Base-by-base conservation (phyloP, 78 protist genomes). In the Pigoraptor vietnamica region DNA sequence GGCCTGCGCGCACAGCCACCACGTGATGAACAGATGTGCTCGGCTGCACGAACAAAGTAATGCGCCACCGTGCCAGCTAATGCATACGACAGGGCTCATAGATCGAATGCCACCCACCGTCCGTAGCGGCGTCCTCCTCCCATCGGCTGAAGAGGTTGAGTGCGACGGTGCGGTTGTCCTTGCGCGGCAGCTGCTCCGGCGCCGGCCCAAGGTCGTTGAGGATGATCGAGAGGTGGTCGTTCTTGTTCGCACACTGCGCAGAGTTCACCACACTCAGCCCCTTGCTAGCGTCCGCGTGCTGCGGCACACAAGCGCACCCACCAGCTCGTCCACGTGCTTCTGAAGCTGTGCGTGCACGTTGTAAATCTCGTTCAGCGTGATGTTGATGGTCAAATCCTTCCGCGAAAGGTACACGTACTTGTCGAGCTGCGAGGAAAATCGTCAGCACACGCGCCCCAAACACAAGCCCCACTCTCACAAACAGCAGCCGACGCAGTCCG, bases 301-400 rank as follows among this genome's bases (percentile, higher is more conserved):
- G 56, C 14, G 56, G 83, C 32, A 14, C 34, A 25, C 10, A 1
- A 1, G 35, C 9, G 21, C 83, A 14, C 34, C 1, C 19, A 94
- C 94, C n/a, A 95, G 35, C 32, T 38, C 67, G 67, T 83, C 67
- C 81, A 90, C 6, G 38, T 95, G 94, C 39, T 92, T 91, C 24
- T 56, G 40, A 0, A 93, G 87, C 23, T 91, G 93, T 1, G 89
- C 81, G 38, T 95, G 97, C 24, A 93, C 84, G 90, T 81, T 89
- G 84, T 93, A 95, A 89, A 95, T 92, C 90, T 95, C 97, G 88
- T 95, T 95, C 84, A 93, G 92, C 32, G 96, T 92, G 67, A 95
- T 95, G 48, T 81, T 88, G 89, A 95, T 90, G 0, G 92, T 83
- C 35, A 24, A 33, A 0, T 38, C 55, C 56, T 89, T 92, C 14